Conservation (phyloP, 495 filamentous ascomycete genomes). For the Penicillium paxilli region DNA sequence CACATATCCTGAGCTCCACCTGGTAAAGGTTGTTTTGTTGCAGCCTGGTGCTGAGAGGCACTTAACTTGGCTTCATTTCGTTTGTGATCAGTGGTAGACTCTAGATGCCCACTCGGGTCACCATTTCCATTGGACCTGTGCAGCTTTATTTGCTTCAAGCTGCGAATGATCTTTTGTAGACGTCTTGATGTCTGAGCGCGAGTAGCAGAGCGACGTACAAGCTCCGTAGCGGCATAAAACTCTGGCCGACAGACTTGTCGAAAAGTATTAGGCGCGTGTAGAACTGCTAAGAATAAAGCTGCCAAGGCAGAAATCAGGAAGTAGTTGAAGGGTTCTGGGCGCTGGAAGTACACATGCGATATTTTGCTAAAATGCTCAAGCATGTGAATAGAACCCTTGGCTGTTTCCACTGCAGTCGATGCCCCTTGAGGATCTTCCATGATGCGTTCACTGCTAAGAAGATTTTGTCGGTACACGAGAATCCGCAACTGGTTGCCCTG, state of each 20-base stretch:
- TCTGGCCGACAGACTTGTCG: slow-evolving; percentile 66
- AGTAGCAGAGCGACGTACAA: slow-evolving; percentile 63
- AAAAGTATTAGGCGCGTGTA: slow-evolving; percentile 74
- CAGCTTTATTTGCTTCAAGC: slow-evolving; percentile 37
- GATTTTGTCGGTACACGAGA: slow-evolving; percentile 74
- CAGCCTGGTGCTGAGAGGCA: not conserved
- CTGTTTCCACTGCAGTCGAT: slow-evolving; percentile 67
- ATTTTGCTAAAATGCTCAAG: slow-evolving; percentile 70
- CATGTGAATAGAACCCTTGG: slow-evolving; percentile 74
- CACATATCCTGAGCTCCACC: not conserved
- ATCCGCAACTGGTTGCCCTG: slow-evolving; percentile 80
- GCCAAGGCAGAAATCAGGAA: slow-evolving; percentile 78
- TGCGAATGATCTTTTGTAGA: slow-evolving; percentile 41
- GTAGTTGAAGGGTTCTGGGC: slow-evolving; percentile 82
- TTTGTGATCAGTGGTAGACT: not conserved
- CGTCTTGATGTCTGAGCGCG: slow-evolving; percentile 36
- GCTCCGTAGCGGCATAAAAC: slow-evolving; percentile 78
- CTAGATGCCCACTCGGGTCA: not conserved
- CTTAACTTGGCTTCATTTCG: not conserved
- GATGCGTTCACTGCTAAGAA: slow-evolving; percentile 71
- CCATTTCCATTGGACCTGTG: slow-evolving; percentile 8
- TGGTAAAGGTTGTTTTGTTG: not conserved
- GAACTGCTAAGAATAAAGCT: slow-evolving; percentile 75
- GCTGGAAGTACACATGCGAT: slow-evolving; percentile 70
- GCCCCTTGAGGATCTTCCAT: slow-evolving; percentile 63